phyloP scores from a whole-genome alignment of 1,284 basidiomycete species.

The Porogramme epimiltina region DNA sequence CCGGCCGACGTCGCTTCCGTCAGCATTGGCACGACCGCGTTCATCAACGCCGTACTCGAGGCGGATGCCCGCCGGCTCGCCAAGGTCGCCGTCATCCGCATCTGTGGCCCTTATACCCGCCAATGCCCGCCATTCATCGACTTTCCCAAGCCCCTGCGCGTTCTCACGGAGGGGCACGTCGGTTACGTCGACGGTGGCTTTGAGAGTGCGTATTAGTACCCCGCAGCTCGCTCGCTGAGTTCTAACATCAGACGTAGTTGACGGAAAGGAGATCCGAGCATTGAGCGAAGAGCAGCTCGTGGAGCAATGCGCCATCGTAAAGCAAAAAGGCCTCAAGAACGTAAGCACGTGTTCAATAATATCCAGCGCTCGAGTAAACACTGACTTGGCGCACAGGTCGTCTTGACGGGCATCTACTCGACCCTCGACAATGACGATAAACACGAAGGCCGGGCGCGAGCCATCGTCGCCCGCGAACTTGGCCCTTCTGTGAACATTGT shows the following conservation, averaged over 20 bases:
- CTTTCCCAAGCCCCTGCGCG: conserved; percentile 43
- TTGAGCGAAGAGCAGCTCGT: conserved; percentile 43
- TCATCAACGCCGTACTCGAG: conserved; percentile 59
- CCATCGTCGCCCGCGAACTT: conserved; percentile 41
- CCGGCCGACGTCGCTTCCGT: conserved; percentile 41
- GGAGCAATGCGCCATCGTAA: conserved; percentile 43
- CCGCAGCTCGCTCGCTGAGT: background rate
- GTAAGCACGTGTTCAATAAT: conserved; percentile 13
- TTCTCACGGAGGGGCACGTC: conserved; percentile 44
- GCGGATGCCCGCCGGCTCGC: conserved; percentile 45
- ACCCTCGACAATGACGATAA: conserved; percentile 46
- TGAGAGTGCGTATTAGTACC: conserved; percentile 35
- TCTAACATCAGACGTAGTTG: conserved; percentile 32
- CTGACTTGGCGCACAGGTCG: conserved; percentile 29
- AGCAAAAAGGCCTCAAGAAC: conserved; percentile 41
- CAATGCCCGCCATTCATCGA: conserved; percentile 46
- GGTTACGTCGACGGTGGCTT: conserved; percentile 51
- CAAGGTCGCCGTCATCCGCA: conserved; percentile 54
- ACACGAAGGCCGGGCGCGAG: conserved; percentile 48
- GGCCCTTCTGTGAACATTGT: conserved; percentile 42
- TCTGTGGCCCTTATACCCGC: conserved; percentile 48
- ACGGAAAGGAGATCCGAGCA: conserved; percentile 46
- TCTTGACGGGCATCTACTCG: conserved; percentile 51
- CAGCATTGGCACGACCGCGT: conserved; percentile 53
- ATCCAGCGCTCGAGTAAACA: background rate